Base-by-base conservation (phyloP, 2,329 filamentous ascomycete species). In the Nemania sp. region DNA sequence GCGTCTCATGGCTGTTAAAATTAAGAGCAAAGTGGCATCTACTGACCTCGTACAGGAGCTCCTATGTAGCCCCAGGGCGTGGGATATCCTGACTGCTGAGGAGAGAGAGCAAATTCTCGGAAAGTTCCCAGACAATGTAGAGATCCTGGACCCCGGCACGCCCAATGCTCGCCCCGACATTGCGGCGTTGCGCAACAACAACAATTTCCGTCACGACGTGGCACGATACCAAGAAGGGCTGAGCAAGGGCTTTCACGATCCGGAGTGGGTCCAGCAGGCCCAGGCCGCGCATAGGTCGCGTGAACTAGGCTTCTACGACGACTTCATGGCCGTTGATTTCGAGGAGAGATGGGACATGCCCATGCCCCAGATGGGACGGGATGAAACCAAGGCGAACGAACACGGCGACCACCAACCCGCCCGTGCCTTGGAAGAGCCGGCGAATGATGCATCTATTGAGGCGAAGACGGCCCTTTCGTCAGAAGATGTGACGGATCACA, bases 181-280 rank as follows among this genome's bases (percentile, higher is more conserved):
- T 46, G 68, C 67, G 3, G 75, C 76, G 13, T 74, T 83, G 11
- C 75, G 76, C 60, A 81, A 79, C 64, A 79, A 79, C 67, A 75
- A 80, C 65, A 76, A 76, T 64, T 82, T 82, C 67, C 79, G 80
- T 11, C 72, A 79, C 48, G 79, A 81, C 67, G 77, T 79, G 53
- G 75, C 78, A 0, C 74, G 74, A 3, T 82, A 81, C 67, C 77
- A 76, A 32, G 77, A 80, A 35, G 75, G 81, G 63, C 71, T 86
- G 17, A 64, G 69, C 5, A 71, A 74, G 37, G 83, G 83, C 3
- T 78, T 76, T 35, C 81, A 85, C 59, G 82, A 85, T 64, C 76
- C 78, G 1, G 76, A 77, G 13, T 86, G 83, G 83, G 76, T 87
- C 7, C 72, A 69, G 15, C 75, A 80, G 57, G 83, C 84, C 1